Evolutionary conservation across 371 early-diverging fungal species (phyloP).

Genomic region (Synchytrium microbalum): DNA sequence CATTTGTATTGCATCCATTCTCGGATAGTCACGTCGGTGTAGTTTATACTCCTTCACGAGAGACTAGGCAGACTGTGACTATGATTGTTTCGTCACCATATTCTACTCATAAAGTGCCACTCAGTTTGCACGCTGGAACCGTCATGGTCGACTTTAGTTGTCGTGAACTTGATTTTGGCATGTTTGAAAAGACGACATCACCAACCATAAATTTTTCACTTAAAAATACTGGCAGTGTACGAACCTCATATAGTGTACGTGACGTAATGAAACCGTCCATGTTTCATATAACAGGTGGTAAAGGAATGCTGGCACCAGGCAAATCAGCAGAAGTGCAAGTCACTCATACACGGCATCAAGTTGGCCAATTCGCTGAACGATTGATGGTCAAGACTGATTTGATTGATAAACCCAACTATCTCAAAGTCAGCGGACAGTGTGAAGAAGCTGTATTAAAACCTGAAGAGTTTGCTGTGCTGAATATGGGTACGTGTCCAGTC

Average conservation of each 20-base stretch:
- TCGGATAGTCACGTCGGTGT: conserved; percentile 39
- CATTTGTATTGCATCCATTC: conserved; percentile 43
- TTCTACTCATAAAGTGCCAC: conserved; percentile 42
- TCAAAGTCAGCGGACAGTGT: conserved; percentile 41
- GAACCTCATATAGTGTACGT: conserved; percentile 35
- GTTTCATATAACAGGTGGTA: conserved; percentile 33
- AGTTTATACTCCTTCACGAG: conserved; percentile 36
- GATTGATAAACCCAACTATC: conserved; percentile 35
- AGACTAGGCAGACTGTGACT: conserved; percentile 34
- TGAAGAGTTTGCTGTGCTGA: conserved; percentile 42
- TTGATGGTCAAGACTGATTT: conserved; percentile 42
- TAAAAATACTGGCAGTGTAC: conserved; percentile 42
- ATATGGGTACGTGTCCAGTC: conserved; percentile 46
- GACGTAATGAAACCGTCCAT: conserved; percentile 31
- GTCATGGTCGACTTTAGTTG: conserved; percentile 35
- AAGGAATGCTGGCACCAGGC: conserved; percentile 34
- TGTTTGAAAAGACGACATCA: conserved; percentile 42
- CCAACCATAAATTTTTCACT: conserved; percentile 31
- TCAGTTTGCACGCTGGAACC: conserved; percentile 42
- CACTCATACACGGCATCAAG: conserved; percentile 35
- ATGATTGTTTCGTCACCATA: conserved; percentile 47
- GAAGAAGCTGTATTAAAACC: conserved; percentile 45
- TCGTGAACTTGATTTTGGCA: conserved; percentile 42
- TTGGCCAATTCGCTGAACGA: conserved; percentile 33
- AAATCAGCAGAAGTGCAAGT: conserved; percentile 26